phyloP scores from a whole-genome alignment of 2,329 filamentous ascomycete genomes.

The Albophoma yamanashiensis region DNA sequence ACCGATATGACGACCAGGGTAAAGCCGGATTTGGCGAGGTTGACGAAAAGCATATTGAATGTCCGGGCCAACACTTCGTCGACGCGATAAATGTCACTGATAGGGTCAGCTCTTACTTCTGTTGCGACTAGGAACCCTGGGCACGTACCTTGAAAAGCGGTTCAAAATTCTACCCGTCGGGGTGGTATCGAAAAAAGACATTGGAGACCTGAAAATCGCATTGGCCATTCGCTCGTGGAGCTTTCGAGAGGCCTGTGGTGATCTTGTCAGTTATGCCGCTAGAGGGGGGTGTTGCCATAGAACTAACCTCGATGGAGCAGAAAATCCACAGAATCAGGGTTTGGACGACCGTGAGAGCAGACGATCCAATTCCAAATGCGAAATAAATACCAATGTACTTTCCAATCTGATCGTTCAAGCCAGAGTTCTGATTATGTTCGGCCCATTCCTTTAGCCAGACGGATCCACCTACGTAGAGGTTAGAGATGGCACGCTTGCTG shows the following conservation, averaged over 20 bases:
- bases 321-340: slow-evolving; percentile 98
- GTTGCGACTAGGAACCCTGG: neutral
- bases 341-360: slow-evolving; percentile 77
- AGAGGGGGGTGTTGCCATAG: neutral
- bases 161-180: slow-evolving; percentile 95
- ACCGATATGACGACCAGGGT: slow-evolving; percentile 79
- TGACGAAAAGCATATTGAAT: slow-evolving; percentile 93
- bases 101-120: slow-evolving; percentile 12
- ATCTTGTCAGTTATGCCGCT: neutral
- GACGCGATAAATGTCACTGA: slow-evolving; percentile 65
- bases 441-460: slow-evolving; percentile 95
- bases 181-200: slow-evolving; percentile 98
- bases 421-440: slow-evolving; percentile 59
- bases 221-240: slow-evolving; percentile 95
- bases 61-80: slow-evolving; percentile 92
- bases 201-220: slow-evolving; percentile 93
- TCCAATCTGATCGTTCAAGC: slow-evolving; percentile 64
- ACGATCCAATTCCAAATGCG: slow-evolving; percentile 80
- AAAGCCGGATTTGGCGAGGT: slow-evolving; percentile 64
- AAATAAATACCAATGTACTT: slow-evolving; percentile 96
- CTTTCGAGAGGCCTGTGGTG: slow-evolving; percentile 71
- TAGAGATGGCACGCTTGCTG: neutral
- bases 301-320: slow-evolving; percentile 84
- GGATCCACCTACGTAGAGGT: slow-evolving; percentile 47
- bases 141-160: slow-evolving; percentile 76